A percentile compares a stretch with the other conserved stretches of the same genome.
Conservation (phyloP, 2,329 filamentous ascomycete genomes). For the Aspergillus fischeri region DNA sequence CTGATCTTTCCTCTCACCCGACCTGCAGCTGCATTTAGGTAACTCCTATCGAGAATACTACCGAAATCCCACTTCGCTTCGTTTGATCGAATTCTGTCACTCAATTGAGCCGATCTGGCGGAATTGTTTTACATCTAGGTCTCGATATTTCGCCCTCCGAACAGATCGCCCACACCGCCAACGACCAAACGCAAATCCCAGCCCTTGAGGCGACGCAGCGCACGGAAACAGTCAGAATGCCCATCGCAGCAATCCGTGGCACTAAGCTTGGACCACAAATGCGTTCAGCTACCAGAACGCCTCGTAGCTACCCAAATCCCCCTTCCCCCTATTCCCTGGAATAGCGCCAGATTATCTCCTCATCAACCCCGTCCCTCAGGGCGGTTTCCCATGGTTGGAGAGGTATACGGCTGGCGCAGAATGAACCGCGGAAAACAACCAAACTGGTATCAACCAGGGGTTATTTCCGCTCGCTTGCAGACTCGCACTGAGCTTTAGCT, state of each 20-base stretch:
- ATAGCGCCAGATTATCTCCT: slow-evolving; percentile 79
- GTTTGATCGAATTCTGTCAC: background rate
- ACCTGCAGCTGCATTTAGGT: background rate
- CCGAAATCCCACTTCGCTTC: background rate
- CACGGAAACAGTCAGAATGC: background rate
- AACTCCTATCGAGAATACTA: background rate
- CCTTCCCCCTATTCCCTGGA: background rate
- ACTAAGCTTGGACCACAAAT: too few relatives aligned
- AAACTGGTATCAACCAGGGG: slow-evolving; percentile 17
- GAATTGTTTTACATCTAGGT: background rate
- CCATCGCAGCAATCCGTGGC: background rate
- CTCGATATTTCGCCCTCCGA: background rate
- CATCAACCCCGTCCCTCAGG: slow-evolving; percentile 45
- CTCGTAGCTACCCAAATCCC: background rate
- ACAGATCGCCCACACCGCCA: background rate
- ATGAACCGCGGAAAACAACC: slow-evolving; percentile 43
- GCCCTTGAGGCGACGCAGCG: background rate
- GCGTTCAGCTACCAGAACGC: background rate
- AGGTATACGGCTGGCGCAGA: slow-evolving; percentile 96
- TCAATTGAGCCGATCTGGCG: background rate
- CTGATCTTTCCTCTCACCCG: slow-evolving; percentile 19
- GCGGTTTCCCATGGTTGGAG: slow-evolving; percentile 58
- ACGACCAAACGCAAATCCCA: background rate
- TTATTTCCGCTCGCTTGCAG: slow-evolving; percentile 37
- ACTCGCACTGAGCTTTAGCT: slow-evolving; percentile 33